Base-by-base conservation (phyloP, 1,284 basidiomycete species). In the Gomphus sp. region DNA sequence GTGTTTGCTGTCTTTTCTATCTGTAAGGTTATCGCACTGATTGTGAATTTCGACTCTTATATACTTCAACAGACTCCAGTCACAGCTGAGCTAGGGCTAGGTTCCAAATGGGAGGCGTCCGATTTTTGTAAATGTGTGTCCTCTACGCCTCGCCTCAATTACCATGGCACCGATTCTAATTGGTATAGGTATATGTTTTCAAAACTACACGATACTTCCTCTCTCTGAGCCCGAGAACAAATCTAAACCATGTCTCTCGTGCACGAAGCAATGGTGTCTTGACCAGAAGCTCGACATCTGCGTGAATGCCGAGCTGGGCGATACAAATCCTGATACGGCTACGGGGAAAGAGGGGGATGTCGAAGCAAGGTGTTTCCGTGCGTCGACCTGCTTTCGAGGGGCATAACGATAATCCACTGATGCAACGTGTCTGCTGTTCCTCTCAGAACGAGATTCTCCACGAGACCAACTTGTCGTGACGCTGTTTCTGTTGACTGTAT, bases 341-440 rank as follows among this genome's bases (percentile, higher is more conserved):
- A 95, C 93, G 2, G 94, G 94, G n/a, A 93, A 92, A 67, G 94
- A 96, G 70, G 93, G 93, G 28, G 93, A 97, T 71, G 91, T 98
- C 41, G 91, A 95, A 74, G 93, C 93, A 61, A 79, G 91, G 69
- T 98, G 94, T 77, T 97, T 97, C 73, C 92, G 93, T 95, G 73
- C 67, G 93, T 82, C 58, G 16, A 25, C 43, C 28, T 43, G 14
- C 34, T 51, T 43, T 43, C 7, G 41, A n/a, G n/a, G 41, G 39
- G 22, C 18, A 33, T 43, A 33, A 22, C n/a, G 39, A 31, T 44
- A 25, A 31, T 34, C 12, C 28, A 18, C 31, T 14, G 49, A 33
- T 34, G n/a, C 33, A 9, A 11, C 28, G 7, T 34, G 31, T 34
- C 36, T 14, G 28, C 53, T 52, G 41, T 36, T 36, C 62, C 76